Base-by-base conservation (phyloP, 1,284 basidiomycete genomes). In the Tilletia indica region DNA sequence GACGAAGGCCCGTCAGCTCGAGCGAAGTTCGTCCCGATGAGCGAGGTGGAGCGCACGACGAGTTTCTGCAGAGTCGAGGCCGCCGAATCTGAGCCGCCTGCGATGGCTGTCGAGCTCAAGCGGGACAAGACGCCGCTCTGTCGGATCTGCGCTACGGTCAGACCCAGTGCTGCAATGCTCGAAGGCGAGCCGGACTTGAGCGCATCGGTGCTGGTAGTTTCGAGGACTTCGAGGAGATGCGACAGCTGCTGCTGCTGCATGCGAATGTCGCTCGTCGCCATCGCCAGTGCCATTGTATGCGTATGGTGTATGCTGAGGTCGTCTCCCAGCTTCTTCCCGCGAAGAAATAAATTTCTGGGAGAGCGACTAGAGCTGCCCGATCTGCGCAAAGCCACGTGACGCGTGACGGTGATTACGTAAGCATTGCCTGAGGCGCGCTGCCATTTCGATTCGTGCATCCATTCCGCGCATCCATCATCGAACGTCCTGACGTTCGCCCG, bases 201-300 rank as follows among this genome's bases (percentile, higher is more conserved):
- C 61, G 38, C 61, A 2, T 36, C 36, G 8, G 36, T 19, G 61
- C 61, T 38, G 36, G 61, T 19, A 2, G 6, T 36, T 9, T 64
- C 61, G 61, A 64, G 9, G 34, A 14, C 16, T 19, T 64, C 61
- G 16, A 64, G 61, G 14, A 19, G 19, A 14, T 39, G 31, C 6
- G 36, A 36, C 61, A 64, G 36, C 36, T 64, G 61, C 34, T 64
- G 61, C 38, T 64, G 61, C 11, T 5, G 61, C 31, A 39, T 21
- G 61, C 61, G 61, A 11, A 38, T 21, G 4, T 64, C 61, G 34
- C 14, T 64, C 16, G 36, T 45, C 3, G 42, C 42, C 61, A 42
- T 16, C 39, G 36, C 61, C 36, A 39, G 14, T 63, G 58, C 58
- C 51, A 25, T 25, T n/a, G 25, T 45, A 14, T 45, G 6, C 42